phyloP scores from a whole-genome alignment of 1,284 basidiomycete genomes.

The Porphyrellus sp. region DNA sequence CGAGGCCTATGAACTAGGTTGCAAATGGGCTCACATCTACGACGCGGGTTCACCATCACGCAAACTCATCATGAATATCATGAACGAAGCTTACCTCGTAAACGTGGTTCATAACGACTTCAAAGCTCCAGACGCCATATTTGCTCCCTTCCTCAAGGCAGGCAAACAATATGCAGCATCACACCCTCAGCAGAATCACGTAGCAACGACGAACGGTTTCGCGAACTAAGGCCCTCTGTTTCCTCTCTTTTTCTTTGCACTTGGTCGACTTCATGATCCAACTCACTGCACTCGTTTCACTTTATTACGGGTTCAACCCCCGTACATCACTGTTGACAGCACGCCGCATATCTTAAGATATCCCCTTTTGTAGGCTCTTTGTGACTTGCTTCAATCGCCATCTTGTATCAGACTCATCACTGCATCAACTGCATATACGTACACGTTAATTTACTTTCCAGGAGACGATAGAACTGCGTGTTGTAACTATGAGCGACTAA shows the following conservation, averaged over 20 bases:
- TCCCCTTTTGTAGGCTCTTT: conserved; percentile 14
- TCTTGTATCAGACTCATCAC: conserved; percentile 23
- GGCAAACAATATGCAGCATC: conserved; percentile 56
- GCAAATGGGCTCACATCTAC: conserved; percentile 92
- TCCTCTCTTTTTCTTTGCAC: conserved; percentile 1
- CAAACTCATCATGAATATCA: conserved; percentile 73
- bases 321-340: conserved; percentile 33
- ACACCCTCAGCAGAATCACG: conserved; percentile 29
- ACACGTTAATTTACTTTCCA: conserved; percentile 20
- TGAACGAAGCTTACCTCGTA: conserved; percentile 86
- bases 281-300: conserved; percentile 28
- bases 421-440: conserved; percentile 45
- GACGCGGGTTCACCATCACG: conserved; percentile 74
- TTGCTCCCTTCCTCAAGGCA: conserved; percentile 79
- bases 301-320: conserved; percentile 72
- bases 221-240: conserved; percentile 21
- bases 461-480: conserved; percentile 18
- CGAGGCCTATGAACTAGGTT: conserved; percentile 94
- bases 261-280: conserved; percentile 20
- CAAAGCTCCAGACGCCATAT: conserved; percentile 81
- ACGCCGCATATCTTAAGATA: conserved; percentile 23
- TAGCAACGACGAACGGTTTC: conserved; percentile 33
- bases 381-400: conserved; percentile 46
- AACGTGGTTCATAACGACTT: conserved; percentile 99
- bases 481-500: conserved; percentile 26